These are phyloP conservation scores for Mycena rosella DNA, from an alignment of 768 basidiomycete species.

Conservation along the genomic window DNA sequence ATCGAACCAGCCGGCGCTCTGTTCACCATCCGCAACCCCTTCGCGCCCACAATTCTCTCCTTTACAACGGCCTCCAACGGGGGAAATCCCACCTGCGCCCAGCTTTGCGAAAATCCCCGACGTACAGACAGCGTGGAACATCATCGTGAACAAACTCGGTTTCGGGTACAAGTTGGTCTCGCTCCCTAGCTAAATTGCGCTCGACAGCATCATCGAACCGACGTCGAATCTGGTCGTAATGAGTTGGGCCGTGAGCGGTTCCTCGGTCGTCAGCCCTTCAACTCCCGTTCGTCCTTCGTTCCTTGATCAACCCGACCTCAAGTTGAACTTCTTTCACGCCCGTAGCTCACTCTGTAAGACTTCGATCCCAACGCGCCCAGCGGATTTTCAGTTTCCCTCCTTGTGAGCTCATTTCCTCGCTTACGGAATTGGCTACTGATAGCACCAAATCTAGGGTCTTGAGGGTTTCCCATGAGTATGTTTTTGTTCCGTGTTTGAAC, in stretches of 20 bases:
- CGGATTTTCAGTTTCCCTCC: slow-evolving; percentile 2
- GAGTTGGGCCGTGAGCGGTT: slow-evolving; percentile 19
- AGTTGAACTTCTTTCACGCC: background rate
- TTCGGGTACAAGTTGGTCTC: slow-evolving; percentile 18
- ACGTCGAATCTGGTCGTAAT: background rate
- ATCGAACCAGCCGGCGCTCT: background rate
- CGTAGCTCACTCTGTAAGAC: slow-evolving; percentile 2
- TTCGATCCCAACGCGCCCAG: background rate
- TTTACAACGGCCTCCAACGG: background rate
- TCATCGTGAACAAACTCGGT: background rate
- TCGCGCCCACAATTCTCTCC: background rate
- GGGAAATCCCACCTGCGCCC: background rate
- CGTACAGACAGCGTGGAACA: background rate
- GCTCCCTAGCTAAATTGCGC: background rate
- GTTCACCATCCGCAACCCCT: background rate
- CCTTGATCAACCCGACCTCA: background rate
- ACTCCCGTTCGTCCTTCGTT: background rate
- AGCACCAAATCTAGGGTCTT: background rate
- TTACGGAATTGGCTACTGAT: background rate
- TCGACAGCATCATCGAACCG: slow-evolving; percentile 14
- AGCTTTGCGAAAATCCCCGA: slow-evolving; percentile 1
- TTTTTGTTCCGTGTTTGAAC: too few species aligned
- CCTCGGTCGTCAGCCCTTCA: background rate
- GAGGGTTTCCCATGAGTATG: background rate
- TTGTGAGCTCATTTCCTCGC: background rate